Evolutionary conservation across 2,329 filamentous ascomycete species (phyloP), one percentile per base, ranked within the genome.

Genomic region (Ophiostoma quercus): DNA sequence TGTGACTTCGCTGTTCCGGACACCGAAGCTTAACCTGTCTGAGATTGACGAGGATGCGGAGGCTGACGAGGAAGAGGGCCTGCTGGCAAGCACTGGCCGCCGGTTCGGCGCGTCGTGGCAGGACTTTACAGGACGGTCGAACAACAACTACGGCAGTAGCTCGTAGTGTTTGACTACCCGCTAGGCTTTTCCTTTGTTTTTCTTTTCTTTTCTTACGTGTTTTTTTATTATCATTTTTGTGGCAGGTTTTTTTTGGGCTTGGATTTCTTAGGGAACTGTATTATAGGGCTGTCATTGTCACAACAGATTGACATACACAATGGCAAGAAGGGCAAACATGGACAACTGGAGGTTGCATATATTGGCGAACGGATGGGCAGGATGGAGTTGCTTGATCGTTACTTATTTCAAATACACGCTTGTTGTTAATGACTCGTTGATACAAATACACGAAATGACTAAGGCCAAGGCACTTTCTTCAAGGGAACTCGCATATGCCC

Each of bases 1-100:
- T 74, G 71, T 92, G 29, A 90, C 91, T 0, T 88, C 91, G 2
- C 80, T 97, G 0, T 90, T 98, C 84, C 88, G 90, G 60, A 88
- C 92, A 1, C 94, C 94, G 0, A 89, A 85, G 76, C 79, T 97
- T 47, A 88, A 94, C 75, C 83, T 94, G 70, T 85, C 87, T 65
- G 88, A 94, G 75, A 78, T 96, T 8, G 95, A 98, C 73, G 91
- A 94, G 72, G 94, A 97, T 76, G 89, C 94, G 19, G 92, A 96
- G 78, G 91, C 90, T 39, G 93, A 94, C 22, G 95, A 98, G 77
- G 95, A 99, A 77, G 95, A 99, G 80, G 92, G 94, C 12, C 82
- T 99, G 67, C 82, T 99, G 66, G 92, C 92, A 0, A 92, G 88
- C 75, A 96, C 93, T 88, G 92, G 6, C 82, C 66, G 92, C 70